These are phyloP conservation scores for Ophiostoma novo-ulmi DNA, from an alignment of 2,329 filamentous ascomycete species.

Conservation along the genomic window DNA sequence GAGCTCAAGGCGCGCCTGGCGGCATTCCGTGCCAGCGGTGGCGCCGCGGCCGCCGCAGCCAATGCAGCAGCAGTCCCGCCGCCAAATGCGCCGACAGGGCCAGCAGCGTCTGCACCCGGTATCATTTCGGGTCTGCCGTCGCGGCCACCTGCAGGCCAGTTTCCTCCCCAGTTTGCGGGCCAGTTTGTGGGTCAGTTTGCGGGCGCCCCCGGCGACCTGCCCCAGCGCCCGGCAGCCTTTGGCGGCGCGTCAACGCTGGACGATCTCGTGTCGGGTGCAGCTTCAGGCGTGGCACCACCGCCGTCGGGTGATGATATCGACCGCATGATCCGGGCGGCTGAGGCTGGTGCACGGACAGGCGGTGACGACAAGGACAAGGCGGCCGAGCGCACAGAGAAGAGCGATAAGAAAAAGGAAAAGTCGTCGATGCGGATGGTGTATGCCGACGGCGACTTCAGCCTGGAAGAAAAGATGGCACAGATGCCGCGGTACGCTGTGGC, in stretches of 20 bases:
- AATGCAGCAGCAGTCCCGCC: constrained; percentile 31
- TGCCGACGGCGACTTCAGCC: constrained; percentile 70
- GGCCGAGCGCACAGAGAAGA: constrained; percentile 41
- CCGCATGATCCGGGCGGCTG: constrained; percentile 59
- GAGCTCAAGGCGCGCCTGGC: constrained; percentile 77
- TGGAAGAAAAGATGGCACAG: constrained; percentile 83
- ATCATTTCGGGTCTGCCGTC: constrained; percentile 20
- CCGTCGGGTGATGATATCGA: constrained; percentile 56
- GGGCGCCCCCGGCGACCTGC: constrained; percentile 17
- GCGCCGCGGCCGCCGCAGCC: constrained; percentile 41
- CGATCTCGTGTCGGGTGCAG: constrained; percentile 43
- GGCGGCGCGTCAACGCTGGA: constrained; percentile 41
- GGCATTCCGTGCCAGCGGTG: constrained; percentile 61
- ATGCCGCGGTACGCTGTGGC: constrained; percentile 63
- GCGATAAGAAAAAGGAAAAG: constrained; percentile 38
- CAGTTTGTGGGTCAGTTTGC: constrained; percentile 30
- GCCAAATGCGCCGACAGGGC: constrained; percentile 38
- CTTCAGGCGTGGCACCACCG: constrained; percentile 31
- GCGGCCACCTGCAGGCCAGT: constrained; percentile 29
- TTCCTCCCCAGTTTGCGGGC: constrained; percentile 15
- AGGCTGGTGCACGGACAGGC: constrained; percentile 53
- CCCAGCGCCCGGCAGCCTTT: constrained; percentile 33
- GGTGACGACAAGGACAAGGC: constrained; percentile 31
- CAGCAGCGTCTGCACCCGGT: constrained; percentile 27
- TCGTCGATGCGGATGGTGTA: constrained; percentile 66